Conservation (phyloP, 352 stramenopile species). For the Phytophthora idaei region DNA sequence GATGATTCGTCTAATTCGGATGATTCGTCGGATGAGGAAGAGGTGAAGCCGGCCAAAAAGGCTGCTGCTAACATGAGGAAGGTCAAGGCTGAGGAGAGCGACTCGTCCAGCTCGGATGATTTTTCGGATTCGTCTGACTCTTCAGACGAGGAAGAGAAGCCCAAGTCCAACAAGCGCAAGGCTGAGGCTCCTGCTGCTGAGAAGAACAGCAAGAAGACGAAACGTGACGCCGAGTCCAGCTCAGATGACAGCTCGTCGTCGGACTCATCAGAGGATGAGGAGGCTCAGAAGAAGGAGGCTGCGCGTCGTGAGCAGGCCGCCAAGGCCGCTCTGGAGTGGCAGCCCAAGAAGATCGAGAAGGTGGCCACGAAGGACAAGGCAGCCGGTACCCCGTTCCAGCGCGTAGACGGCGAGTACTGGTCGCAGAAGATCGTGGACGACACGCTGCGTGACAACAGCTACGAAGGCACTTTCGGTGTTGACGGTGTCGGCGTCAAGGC, state of each 20-base stretch:
- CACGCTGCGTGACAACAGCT: conserved; percentile 98
- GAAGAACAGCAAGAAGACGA: conserved; percentile 49
- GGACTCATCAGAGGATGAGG: conserved; percentile 65
- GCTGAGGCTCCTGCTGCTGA: conserved; percentile 35
- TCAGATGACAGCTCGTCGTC: conserved; percentile 54
- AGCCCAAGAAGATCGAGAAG: conserved; percentile 89
- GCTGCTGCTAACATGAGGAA: conserved; percentile 14
- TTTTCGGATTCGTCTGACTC: conserved; percentile 41
- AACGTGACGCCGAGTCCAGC: conserved; percentile 37
- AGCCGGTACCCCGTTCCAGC: conserved; percentile 96
- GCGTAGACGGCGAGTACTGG: conserved; percentile 98
- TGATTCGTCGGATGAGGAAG: conserved; percentile 60
- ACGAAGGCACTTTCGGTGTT: conserved; percentile 96
- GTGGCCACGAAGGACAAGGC: conserved; percentile 69
- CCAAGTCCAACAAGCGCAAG: conserved; percentile 63
- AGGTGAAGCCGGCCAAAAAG: conserved; percentile 34
- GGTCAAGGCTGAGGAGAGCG: conserved; percentile 9
- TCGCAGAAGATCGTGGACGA: conserved; percentile 91
- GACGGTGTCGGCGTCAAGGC: conserved; percentile 97
- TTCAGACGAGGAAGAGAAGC: conserved; percentile 50
- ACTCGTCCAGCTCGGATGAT: conserved; percentile 27
- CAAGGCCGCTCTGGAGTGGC: conserved; percentile 91
- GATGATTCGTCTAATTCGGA: conserved; percentile 41
- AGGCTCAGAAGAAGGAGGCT: conserved; percentile 79
- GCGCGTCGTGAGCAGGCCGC: conserved; percentile 72